phyloP scores from a whole-genome alignment of 225 moss, liverwort and hornwort species.

The Sphagnum contortum region DNA sequence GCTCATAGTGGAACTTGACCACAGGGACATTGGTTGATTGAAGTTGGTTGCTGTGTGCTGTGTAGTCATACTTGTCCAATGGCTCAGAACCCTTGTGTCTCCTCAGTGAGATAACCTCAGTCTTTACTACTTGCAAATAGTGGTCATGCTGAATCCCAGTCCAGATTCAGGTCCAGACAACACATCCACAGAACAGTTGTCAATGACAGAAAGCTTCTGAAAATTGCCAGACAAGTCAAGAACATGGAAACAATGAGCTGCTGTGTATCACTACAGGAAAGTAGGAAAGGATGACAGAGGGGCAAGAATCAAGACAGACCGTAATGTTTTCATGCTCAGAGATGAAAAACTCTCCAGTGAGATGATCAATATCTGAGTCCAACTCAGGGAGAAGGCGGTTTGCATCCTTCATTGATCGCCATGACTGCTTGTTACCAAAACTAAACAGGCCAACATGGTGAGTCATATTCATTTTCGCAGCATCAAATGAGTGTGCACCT shows the following conservation, averaged over 20 bases:
- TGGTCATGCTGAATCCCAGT: conserved; percentile 47
- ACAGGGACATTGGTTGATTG: conserved; percentile 60
- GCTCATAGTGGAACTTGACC: conserved; percentile 72
- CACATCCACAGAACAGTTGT: too few relatives aligned
- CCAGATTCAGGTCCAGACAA: too few relatives aligned
- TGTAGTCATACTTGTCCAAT: conserved; percentile 67
- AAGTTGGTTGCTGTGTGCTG: conserved; percentile 67
- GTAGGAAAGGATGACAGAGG: too few relatives aligned
- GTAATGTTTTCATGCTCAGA: conserved; percentile 71
- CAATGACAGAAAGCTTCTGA: too few relatives aligned
- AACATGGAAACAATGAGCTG: too few relatives aligned
- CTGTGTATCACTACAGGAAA: too few relatives aligned
- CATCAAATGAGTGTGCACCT: conserved; percentile 73
- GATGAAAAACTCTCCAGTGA: conserved; percentile 49
- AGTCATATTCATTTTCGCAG: conserved; percentile 66
- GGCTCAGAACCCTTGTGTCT: conserved; percentile 39
- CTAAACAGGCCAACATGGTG: conserved; percentile 60
- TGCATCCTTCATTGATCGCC: conserved; percentile 47
- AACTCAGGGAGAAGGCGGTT: conserved; percentile 60
- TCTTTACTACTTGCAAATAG: conserved; percentile 80
- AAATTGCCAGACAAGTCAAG: too few relatives aligned
- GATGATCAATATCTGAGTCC: conserved; percentile 40
- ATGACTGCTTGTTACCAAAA: conserved; percentile 62
- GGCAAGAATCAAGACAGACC: conserved; percentile 17
- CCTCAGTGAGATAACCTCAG: conserved; percentile 61